Base-by-base conservation (phyloP, 148 eudicot genomes). In the Chenopodium album region DNA sequence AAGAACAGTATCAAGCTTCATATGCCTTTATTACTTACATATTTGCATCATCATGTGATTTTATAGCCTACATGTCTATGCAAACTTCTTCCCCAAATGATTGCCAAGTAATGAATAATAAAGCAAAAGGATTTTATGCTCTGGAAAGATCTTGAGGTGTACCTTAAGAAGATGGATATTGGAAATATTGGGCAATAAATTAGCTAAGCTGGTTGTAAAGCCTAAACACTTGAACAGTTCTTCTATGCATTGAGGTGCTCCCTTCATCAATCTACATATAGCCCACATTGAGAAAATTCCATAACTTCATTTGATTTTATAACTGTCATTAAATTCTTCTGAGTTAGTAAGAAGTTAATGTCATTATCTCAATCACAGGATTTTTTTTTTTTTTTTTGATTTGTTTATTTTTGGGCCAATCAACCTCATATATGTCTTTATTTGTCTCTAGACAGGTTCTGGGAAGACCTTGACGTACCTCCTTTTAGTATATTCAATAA, bases 401-500 rank as follows among this genome's bases (percentile, higher is more conserved):
- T 0, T 26, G 41, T 65, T 67, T 26, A 73, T 29, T 32, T 41
- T 34, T 71, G 14, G 50, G 66, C 69, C 46, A 34, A 52, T 69
- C 29, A 79, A 76, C 66, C 82, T 48, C 29, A 4, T 77, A 72
- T 29, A 70, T 76, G 65, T 65, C 75, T 80, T 41, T 80, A 72
- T 80, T 76, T 50, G 82, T 83, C 74, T 88, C 62, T 90, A 96
- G 99, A 94, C 97, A 90, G 99, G 99, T 86, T 96, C 98, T 84
- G 99, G 98, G 77, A 96, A 96, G 90, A 96, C 99, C 76, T 87
- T 96, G 81, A 93, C 99, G 0, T 96, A 95, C 87, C 92, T 95
- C 79, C 85, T 95, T 78, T 80, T 88, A 79, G 86, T 95, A 75
- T 90, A 84, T 86, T 92, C 99, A 68, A 86, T 83, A 22, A 81